phyloP scores from a whole-genome alignment of 768 basidiomycete species.

The Mycena filopes region DNA sequence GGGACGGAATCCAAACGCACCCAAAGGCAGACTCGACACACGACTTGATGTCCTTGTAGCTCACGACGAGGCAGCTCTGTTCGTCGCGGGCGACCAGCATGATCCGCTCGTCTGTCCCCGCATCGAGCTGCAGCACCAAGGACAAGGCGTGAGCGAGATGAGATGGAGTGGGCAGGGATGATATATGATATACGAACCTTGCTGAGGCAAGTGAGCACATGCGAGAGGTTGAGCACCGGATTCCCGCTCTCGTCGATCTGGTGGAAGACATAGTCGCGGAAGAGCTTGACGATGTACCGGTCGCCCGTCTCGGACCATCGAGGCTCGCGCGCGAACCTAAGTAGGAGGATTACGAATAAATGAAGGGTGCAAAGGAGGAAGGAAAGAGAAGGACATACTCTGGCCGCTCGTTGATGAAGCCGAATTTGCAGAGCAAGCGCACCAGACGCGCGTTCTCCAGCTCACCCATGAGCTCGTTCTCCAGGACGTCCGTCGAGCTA shows the following conservation, averaged over 20 bases:
- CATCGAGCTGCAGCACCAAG: constrained; percentile 73
- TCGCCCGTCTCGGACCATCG: constrained; percentile 99
- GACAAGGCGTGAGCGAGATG: neutral
- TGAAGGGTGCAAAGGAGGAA: too few relatives aligned
- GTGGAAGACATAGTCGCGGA: constrained; percentile 98
- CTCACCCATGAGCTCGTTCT: constrained; percentile 86
- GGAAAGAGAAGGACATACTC: constrained; percentile 67
- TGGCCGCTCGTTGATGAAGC: constrained; percentile 99
- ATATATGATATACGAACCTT: too few relatives aligned
- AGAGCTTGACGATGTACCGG: constrained; percentile 96
- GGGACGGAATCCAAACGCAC: constrained; percentile 57
- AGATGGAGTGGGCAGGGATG: too few relatives aligned
- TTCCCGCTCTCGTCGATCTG: constrained; percentile 92
- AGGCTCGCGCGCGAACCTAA: constrained; percentile 91
- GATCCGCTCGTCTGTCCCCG: constrained; percentile 91
- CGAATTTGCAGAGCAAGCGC: constrained; percentile 90
- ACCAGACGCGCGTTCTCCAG: constrained; percentile 95
- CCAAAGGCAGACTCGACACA: constrained; percentile 87
- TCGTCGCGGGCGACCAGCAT: constrained; percentile 97
- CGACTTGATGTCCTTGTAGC: constrained; percentile 89
- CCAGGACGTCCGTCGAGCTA: constrained; percentile 85
- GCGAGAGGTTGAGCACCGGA: constrained; percentile 89
- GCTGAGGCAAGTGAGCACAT: constrained; percentile 93
- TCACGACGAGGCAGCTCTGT: constrained; percentile 94
- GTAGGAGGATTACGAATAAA: neutral